Base-by-base conservation (phyloP, 1,284 basidiomycete species). In the Fomitopsis schrenkii region DNA sequence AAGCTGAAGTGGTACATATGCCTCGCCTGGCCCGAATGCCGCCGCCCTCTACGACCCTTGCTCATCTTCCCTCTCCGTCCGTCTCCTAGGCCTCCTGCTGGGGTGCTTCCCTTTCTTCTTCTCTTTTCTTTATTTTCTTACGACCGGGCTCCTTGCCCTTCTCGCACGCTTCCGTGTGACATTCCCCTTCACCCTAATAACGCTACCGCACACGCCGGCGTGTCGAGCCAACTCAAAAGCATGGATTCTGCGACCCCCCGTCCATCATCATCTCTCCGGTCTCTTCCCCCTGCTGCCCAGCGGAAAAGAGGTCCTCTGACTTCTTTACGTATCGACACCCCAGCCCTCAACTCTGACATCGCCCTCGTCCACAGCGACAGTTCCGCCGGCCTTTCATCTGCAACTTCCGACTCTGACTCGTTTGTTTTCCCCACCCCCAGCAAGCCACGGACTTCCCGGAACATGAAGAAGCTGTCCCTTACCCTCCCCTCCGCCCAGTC, bases 401-500 rank as follows among this genome's bases (percentile, higher is more conserved):
- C 83, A 14, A 74, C 79, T 63, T 81, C 83, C 54, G 80, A 85
- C 67, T 78, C 79, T 60, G 80, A 84, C 71, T 75, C 78, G 64
- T 74, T 75, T 75, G 70, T 80, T 72, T 70, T 81, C 75, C 75
- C 71, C 70, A 62, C 72, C 69, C 64, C 75, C 71, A 69, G 71
- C 76, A 78, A 76, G 64, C 71, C 73, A 58, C 75, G 74, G 60
- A 79, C 81, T 45, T 74, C 79, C 61, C 80, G 86, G 70, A 91
- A 92, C 72, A 85, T 88, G 81, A 92, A 91, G 80, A 85, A 85
- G 66, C 78, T 93, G 8, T 90, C 88, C 35, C 82, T 91, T 52
- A 82, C 82, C 60, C 81, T 90, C 40, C 81, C 86, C 22, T 84
- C 85, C 12, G 80, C 83, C 45, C 79, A 83, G 64, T 84, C 85